Evolutionary conservation across 257 asterid genomes (phyloP).

Genomic region (Apocynum venetum): DNA sequence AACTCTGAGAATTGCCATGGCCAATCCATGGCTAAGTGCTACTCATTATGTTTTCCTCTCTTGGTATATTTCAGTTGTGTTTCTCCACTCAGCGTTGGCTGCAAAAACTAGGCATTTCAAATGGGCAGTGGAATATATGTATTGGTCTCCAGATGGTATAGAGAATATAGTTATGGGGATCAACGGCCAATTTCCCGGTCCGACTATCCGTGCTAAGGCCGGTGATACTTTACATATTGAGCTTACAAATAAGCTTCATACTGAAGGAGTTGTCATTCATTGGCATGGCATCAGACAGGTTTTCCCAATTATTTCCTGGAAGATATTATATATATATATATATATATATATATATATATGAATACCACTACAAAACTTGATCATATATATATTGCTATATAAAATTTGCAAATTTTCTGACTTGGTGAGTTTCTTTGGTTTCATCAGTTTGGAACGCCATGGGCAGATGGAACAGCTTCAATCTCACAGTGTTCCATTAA

Average conservation of each 20-base stretch:
- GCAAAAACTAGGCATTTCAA: slow-evolving; percentile 40
- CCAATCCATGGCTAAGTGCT: neutral
- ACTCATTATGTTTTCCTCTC: neutral
- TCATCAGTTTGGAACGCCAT: slow-evolving; percentile 70
- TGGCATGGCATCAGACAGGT: slow-evolving; percentile 96
- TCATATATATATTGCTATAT: no score
- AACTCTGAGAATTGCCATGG: neutral
- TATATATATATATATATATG: no score
- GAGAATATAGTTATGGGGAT: slow-evolving; percentile 57
- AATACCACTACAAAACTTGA: no score
- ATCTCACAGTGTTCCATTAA: slow-evolving; percentile 80
- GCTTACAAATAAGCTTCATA: slow-evolving; percentile 60
- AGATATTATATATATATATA: no score
- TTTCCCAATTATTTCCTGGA: neutral
- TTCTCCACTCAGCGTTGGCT: slow-evolving; percentile 20
- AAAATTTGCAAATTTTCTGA: neutral
- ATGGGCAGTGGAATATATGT: slow-evolving; percentile 62
- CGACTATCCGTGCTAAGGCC: slow-evolving; percentile 62
- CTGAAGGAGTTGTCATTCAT: slow-evolving; percentile 77
- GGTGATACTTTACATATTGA: slow-evolving; percentile 60
- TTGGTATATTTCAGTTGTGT: neutral
- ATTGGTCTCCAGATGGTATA: slow-evolving; percentile 68
- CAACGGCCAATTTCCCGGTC: slow-evolving; percentile 80
- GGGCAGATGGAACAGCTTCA: slow-evolving; percentile 89
- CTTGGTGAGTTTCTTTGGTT: neutral